Base-by-base conservation (phyloP, 805 yeast species). In the Wickerhamomyces chambardii region DNA sequence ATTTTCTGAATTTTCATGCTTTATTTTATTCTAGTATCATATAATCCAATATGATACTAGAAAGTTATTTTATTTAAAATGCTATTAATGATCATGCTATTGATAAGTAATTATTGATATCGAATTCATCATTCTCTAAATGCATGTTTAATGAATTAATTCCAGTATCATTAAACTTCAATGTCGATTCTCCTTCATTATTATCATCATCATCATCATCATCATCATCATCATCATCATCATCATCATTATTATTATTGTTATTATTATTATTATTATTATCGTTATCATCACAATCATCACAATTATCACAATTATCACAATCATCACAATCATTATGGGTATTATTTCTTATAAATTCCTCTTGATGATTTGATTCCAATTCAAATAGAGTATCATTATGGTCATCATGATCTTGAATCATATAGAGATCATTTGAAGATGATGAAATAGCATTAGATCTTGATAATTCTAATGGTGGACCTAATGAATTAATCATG, bases 381-480 rank as follows among this genome's bases (percentile, higher is more conserved):
- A n/a, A n/a, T 11, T 24, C n/a, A 24, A 24, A 24, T n/a, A 24
- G n/a, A n/a, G n/a, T n/a, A n/a, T n/a, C 21, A 15, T 16, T 30
- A 6, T 24, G 15, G 3, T 17, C 28, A 24, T 31, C 19, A 12
- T 17, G 14, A 25, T 24, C 18, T n/a, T 22, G 17, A 3, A 17
- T 10, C 11, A 22, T 16, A 7, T 15, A 18, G 24, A 11, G 12
- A 31, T 27, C 16, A 24, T 22, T 16, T 16, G 12, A 18, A 24
- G 25, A 31, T 31, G 33, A 18, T 17, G 10, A 31, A 27, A 15
- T 27, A 11, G 36, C 36, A n/a, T 18, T 30, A 19, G 25, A 26
- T 15, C 30, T 26, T 8, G 33, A 35, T 11, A 30, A 15, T n/a
- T 35, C 37, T 16, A 35, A 21, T 26, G 37, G 37, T 11, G 37